Evolutionary conservation across 192 early-diverging fungal species (phyloP).

Genomic region (Diversispora epigaea): DNA sequence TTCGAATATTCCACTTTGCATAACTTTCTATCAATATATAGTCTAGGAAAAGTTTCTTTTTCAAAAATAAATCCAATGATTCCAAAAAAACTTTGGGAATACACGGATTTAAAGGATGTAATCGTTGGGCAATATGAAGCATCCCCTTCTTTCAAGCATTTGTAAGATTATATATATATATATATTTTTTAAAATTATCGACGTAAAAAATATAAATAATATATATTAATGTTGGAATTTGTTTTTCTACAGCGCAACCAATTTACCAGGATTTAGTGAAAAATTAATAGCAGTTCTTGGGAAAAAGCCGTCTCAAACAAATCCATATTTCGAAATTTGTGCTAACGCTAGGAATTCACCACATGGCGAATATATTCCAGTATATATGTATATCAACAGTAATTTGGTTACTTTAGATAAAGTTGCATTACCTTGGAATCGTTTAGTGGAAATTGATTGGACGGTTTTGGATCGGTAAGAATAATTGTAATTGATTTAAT

Average conservation of each 20-base stretch:
- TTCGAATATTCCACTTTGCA: neutral
- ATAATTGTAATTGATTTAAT: neutral
- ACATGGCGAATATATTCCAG: conserved; percentile 27
- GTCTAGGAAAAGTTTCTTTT: conserved; percentile 46
- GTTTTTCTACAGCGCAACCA: conserved; percentile 2
- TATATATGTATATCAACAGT: conserved; percentile 40
- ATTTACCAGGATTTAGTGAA: neutral
- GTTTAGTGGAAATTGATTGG: conserved; percentile 41
- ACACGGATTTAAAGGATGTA: conserved; percentile 40
- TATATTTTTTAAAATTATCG: no score
- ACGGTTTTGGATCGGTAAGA: conserved; percentile 18
- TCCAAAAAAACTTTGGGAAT: conserved; percentile 38
- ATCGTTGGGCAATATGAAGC: conserved; percentile 36
- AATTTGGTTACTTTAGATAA: conserved; percentile 41
- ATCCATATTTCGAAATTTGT: conserved; percentile 41
- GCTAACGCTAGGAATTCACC: conserved; percentile 43
- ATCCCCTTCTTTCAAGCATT: conserved; percentile 33
- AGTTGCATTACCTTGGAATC: conserved; percentile 30
- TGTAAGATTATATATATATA: no score
- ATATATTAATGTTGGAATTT: neutral
- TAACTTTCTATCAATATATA: neutral
- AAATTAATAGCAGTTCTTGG: neutral
- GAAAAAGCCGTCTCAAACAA: neutral
- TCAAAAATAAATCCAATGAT: conserved; percentile 32
- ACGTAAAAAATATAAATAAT: neutral